A percentile compares a stretch with the other conserved stretches of the same genome.
Conservation (phyloP, 306 rosid genomes). For the Ormosia emarginata region DNA sequence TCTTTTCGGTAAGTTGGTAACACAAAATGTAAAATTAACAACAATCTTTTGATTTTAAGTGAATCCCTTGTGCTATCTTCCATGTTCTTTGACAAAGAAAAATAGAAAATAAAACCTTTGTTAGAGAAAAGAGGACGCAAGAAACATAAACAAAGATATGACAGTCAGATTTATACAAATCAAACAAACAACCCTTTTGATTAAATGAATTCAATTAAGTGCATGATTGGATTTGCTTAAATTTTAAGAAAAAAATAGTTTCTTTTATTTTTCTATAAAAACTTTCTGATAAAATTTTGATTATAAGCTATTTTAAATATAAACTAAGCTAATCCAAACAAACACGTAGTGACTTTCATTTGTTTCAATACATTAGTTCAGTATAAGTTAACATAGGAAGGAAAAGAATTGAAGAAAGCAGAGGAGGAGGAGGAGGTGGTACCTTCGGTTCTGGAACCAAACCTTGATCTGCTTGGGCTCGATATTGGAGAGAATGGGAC, state of each 20-base stretch:
- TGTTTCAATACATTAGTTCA: not conserved
- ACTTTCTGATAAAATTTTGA: not conserved
- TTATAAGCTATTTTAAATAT: no score
- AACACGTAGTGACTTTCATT: no score
- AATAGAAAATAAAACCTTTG: not conserved
- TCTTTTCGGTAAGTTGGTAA: not conserved
- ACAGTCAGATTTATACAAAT: not conserved
- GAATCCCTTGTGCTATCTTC: not conserved
- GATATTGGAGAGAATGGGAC: conserved; percentile 92
- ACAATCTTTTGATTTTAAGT: not conserved
- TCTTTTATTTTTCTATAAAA: no score
- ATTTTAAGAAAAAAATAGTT: no score
- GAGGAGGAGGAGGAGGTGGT: not conserved
- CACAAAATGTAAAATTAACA: not conserved
- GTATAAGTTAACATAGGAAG: not conserved
- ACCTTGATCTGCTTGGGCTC: conserved; percentile 99
- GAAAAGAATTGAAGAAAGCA: not conserved
- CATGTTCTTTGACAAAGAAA: not conserved
- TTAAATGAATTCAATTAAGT: not conserved
- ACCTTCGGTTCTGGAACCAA: conserved; percentile 99
- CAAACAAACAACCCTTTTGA: not conserved
- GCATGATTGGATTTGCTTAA: not conserved
- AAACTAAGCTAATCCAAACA: not conserved
- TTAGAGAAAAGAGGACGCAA: not conserved
- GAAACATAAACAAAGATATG: not conserved